Evolutionary conservation across 1,284 basidiomycete genomes (phyloP).

Genomic region (Cystobasidiaceae sp.): DNA sequence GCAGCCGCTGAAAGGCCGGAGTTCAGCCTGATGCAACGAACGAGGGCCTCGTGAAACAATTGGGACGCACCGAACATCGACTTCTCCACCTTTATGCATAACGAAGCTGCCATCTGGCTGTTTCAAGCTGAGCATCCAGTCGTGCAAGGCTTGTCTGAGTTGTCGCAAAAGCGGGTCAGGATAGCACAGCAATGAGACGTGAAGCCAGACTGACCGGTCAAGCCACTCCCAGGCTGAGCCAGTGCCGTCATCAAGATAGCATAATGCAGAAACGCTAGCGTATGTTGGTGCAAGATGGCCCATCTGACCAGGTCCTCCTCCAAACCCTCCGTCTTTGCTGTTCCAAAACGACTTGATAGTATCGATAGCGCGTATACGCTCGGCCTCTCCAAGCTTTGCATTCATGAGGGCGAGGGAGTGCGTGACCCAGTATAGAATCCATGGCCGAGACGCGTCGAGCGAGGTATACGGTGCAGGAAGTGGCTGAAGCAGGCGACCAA

Average conservation of each 20-base stretch:
- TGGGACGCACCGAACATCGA: slow-evolving; percentile 73
- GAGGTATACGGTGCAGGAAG: slow-evolving; percentile 51
- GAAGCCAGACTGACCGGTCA: slow-evolving; percentile 40
- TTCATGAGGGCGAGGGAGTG: slow-evolving; percentile 74
- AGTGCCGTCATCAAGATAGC: slow-evolving; percentile 64
- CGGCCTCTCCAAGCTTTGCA: slow-evolving; percentile 66
- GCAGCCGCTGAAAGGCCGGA: slow-evolving; percentile 54
- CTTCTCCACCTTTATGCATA: slow-evolving; percentile 80
- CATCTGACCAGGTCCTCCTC: slow-evolving; percentile 81
- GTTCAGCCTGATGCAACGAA: too few species aligned
- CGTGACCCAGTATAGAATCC: slow-evolving; percentile 85
- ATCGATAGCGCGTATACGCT: slow-evolving; percentile 66
- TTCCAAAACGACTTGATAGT: slow-evolving; percentile 58
- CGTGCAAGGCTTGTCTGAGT: slow-evolving; percentile 75
- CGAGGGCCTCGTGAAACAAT: background rate
- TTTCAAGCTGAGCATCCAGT: slow-evolving; percentile 89
- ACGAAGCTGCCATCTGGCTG: slow-evolving; percentile 90
- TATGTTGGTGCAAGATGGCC: slow-evolving; percentile 88
- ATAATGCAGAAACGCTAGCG: slow-evolving; percentile 76
- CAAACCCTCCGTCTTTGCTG: slow-evolving; percentile 73
- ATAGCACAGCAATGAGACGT: slow-evolving; percentile 24
- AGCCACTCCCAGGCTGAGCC: slow-evolving; percentile 48
- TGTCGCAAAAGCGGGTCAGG: slow-evolving; percentile 66
- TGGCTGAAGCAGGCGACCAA: slow-evolving; percentile 50
- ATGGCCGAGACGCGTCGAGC: slow-evolving; percentile 85